Percentiles rank a stretch among this genome's conserved stretches.
phyloP scores from a whole-genome alignment of 2,329 filamentous ascomycete species.

The Helicocarpus griseus region DNA sequence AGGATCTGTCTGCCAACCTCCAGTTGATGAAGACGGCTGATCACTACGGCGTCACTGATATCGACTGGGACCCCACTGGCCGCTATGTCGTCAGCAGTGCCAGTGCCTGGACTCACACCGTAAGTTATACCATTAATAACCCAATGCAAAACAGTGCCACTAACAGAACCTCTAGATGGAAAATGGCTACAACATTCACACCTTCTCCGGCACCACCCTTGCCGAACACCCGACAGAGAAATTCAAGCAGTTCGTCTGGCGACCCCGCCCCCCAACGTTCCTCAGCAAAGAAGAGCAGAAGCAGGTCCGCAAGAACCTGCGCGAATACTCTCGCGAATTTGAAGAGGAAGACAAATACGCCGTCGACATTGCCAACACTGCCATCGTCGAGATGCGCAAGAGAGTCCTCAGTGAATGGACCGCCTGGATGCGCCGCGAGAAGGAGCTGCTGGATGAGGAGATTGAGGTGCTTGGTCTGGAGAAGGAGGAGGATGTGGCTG shows the following conservation, averaged over 20 bases:
- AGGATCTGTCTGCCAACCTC: conserved; percentile 88
- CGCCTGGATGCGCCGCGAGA: conserved; percentile 66
- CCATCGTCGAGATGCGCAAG: conserved; percentile 81
- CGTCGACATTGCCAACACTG: conserved; percentile 85
- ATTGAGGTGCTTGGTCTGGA: conserved; percentile 58
- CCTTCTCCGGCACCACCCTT: conserved; percentile 82
- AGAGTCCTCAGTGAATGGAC: conserved; percentile 79
- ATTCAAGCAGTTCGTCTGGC: conserved; percentile 97
- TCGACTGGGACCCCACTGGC: conserved; percentile 96
- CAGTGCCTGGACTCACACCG: conserved; percentile 88
- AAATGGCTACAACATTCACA: conserved; percentile 97
- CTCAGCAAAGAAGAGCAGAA: conserved; percentile 96
- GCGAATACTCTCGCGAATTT: conserved; percentile 90
- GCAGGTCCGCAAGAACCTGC: conserved; percentile 93
- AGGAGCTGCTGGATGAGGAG: conserved; percentile 64
- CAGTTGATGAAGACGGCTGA: conserved; percentile 90
- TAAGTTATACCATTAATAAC: conserved; percentile 42
- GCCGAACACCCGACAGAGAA: conserved; percentile 89
- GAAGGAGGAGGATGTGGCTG: conserved; percentile 48
- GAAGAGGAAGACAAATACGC: conserved; percentile 92
- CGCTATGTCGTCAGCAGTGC: conserved; percentile 90
- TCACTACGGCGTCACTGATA: conserved; percentile 94
- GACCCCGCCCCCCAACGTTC: conserved; percentile 81
- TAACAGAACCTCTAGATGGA: conserved; percentile 61
- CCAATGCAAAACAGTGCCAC: neutral